Evolutionary conservation across 2,329 filamentous ascomycete species (phyloP).

Genomic region (Claviceps sp.): DNA sequence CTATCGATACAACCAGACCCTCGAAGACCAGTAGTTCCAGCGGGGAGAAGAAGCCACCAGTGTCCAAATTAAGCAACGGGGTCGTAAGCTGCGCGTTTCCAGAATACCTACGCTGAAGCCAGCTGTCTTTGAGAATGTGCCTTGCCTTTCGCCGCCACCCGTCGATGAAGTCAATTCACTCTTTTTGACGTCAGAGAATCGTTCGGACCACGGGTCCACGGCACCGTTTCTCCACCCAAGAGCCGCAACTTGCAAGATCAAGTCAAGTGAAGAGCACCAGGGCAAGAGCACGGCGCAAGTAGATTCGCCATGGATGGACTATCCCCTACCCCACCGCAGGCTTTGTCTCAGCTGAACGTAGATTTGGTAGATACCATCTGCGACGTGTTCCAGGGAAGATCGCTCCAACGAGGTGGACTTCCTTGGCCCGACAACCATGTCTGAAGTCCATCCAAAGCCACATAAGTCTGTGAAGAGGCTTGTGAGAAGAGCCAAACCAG

Average conservation of each 20-base stretch:
- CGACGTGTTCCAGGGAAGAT: slow-evolving; percentile 43
- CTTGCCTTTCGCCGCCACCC: slow-evolving; percentile 13
- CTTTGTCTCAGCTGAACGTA: slow-evolving; percentile 38
- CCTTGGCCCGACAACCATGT: slow-evolving; percentile 21
- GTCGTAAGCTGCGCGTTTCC: slow-evolving; percentile 18
- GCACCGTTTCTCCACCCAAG: neutral
- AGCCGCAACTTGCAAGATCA: slow-evolving; percentile 1
- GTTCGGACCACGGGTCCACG: neutral
- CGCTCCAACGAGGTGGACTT: slow-evolving; percentile 36
- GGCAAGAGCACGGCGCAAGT: slow-evolving; percentile 16
- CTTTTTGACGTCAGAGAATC: slow-evolving; percentile 7
- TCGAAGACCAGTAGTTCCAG: slow-evolving; percentile 18
- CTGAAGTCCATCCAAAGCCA: slow-evolving; percentile 8
- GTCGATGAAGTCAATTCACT: slow-evolving; percentile 9
- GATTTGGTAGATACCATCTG: slow-evolving; percentile 48
- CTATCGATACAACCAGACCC: slow-evolving; percentile 17
- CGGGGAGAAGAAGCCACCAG: slow-evolving; percentile 21
- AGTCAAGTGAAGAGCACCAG: slow-evolving; percentile 8
- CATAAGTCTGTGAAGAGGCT: slow-evolving; percentile 6
- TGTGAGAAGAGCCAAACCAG: slow-evolving; percentile 1
- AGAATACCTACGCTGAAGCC: slow-evolving; percentile 23
- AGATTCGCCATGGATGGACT: slow-evolving; percentile 9
- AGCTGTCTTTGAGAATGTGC: slow-evolving; percentile 25
- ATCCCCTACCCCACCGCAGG: slow-evolving; percentile 37
- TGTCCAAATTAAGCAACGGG: slow-evolving; percentile 16